These are phyloP conservation scores for Russula abietina DNA, from an alignment of 768 basidiomycete genomes.

Conservation along the genomic window DNA sequence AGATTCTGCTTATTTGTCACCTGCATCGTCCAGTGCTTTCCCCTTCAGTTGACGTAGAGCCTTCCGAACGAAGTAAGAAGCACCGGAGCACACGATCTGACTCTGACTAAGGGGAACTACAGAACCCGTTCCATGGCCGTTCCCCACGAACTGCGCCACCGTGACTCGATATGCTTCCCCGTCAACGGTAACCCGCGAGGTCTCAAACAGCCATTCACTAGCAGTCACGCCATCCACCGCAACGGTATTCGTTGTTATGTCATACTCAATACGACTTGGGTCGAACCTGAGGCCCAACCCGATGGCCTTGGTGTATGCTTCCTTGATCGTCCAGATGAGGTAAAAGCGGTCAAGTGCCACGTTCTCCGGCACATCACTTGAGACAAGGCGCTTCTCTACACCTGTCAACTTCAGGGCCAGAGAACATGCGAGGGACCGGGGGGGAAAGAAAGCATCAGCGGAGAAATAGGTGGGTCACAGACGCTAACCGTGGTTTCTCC, in stretches of 20 bases:
- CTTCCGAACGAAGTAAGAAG: constrained; percentile 20
- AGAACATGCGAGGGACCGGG: neutral
- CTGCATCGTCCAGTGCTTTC: constrained; percentile 10
- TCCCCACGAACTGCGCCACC: constrained; percentile 55
- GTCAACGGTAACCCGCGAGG: constrained; percentile 47
- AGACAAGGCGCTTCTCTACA: constrained; percentile 32
- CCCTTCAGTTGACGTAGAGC: constrained; percentile 18
- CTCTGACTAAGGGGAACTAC: constrained; percentile 14
- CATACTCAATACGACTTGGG: constrained; percentile 69
- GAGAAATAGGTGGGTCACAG: constrained; percentile 15
- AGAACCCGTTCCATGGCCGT: constrained; percentile 25
- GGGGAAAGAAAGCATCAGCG: neutral
- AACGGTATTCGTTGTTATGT: constrained; percentile 45
- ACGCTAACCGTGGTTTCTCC: constrained; percentile 58
- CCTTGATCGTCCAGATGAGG: constrained; percentile 87
- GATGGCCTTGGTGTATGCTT: constrained; percentile 86
- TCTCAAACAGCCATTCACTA: constrained; percentile 61
- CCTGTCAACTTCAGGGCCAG: constrained; percentile 36
- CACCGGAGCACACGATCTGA: constrained; percentile 15
- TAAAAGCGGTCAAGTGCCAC: constrained; percentile 62
- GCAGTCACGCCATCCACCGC: constrained; percentile 54
- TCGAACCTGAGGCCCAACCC: constrained; percentile 81
- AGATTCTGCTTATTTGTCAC: constrained; percentile 12
- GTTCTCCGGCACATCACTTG: constrained; percentile 36
- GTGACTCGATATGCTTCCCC: constrained; percentile 59